Percentiles rank a stretch among this genome's conserved stretches.
These are phyloP conservation scores for Acorus gramineus DNA, from an alignment of 106 monocot genomes.

Conservation along the genomic window DNA sequence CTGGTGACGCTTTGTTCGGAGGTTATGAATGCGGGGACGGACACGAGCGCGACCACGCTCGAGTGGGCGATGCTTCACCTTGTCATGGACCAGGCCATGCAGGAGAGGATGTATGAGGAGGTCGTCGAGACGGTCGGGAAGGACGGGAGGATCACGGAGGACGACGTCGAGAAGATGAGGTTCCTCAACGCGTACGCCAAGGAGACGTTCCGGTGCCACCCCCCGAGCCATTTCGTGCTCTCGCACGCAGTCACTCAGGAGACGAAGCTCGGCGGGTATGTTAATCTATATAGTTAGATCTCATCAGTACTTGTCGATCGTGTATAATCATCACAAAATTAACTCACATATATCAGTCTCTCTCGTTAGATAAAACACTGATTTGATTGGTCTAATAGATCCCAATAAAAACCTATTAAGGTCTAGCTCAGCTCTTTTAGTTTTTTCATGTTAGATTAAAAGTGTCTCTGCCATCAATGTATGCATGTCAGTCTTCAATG, in stretches of 20 bases:
- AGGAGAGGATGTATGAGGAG: slow-evolving; percentile 49
- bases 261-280: slow-evolving; percentile 63
- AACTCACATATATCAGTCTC: too few species aligned
- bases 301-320: too few species aligned
- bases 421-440: too few species aligned
- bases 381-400: too few species aligned
- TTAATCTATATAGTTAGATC: too few species aligned
- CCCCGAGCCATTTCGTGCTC: slow-evolving; percentile 90
- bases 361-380: too few species aligned
- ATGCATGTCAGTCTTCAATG: too few species aligned
- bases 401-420: too few species aligned
- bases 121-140: slow-evolving; percentile 17
- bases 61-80: slow-evolving; percentile 81
- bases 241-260: slow-evolving; percentile 64
- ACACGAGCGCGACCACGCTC: slow-evolving; percentile 80
- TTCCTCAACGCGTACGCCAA: slow-evolving; percentile 72
- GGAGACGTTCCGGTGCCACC: slow-evolving; percentile 84
- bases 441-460: too few species aligned
- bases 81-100: slow-evolving; percentile 53
- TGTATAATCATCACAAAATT: too few species aligned
- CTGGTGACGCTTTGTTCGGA: slow-evolving; percentile 84
- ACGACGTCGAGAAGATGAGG: slow-evolving; percentile 64
- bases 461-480: too few species aligned
- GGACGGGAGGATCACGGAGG: slow-evolving; percentile 39
- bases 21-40: slow-evolving; percentile 98